These are phyloP conservation scores for Linnemannia exigua DNA, from an alignment of 192 early-diverging fungal genomes.

Conservation along the genomic window DNA sequence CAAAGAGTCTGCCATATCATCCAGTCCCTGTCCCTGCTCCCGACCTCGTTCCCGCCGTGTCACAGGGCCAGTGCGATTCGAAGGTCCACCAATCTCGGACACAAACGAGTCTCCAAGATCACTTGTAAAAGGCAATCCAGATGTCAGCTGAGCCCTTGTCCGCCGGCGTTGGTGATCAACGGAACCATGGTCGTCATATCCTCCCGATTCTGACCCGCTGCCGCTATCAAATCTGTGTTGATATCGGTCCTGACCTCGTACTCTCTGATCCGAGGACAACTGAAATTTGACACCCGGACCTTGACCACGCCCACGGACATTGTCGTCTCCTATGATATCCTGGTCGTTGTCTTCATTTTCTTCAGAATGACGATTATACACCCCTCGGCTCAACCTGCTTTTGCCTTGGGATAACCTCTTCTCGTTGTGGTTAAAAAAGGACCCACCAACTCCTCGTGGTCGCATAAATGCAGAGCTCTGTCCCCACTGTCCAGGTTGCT, in stretches of 20 bases:
- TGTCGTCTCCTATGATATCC: slow-evolving; percentile 39
- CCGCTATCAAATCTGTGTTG: neutral
- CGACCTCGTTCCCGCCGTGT: slow-evolving; percentile 17
- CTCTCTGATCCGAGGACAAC: slow-evolving; percentile 1
- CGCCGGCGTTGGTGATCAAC: neutral
- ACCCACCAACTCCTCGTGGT: slow-evolving; percentile 20
- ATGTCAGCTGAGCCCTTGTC: neutral
- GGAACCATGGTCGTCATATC: neutral
- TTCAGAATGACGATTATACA: slow-evolving; percentile 4
- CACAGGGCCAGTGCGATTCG: neutral
- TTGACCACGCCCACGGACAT: neutral
- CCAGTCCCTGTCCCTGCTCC: neutral
- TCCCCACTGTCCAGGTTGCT: slow-evolving; percentile 16
- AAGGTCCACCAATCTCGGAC: slow-evolving; percentile 43
- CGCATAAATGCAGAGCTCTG: slow-evolving; percentile 27
- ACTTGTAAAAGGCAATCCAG: slow-evolving; percentile 10
- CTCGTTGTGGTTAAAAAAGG: slow-evolving; percentile 25
- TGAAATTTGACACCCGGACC: slow-evolving; percentile 33
- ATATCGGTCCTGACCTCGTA: neutral
- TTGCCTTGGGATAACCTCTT: slow-evolving; percentile 31
- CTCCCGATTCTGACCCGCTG: slow-evolving; percentile 23
- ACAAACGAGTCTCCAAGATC: slow-evolving; percentile 54
- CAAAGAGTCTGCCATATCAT: slow-evolving; percentile 52
- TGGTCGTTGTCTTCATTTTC: slow-evolving; percentile 14
- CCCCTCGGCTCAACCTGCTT: slow-evolving; percentile 19